Conservation (phyloP, 352 stramenopile species). For the Phytopythium boreale region DNA sequence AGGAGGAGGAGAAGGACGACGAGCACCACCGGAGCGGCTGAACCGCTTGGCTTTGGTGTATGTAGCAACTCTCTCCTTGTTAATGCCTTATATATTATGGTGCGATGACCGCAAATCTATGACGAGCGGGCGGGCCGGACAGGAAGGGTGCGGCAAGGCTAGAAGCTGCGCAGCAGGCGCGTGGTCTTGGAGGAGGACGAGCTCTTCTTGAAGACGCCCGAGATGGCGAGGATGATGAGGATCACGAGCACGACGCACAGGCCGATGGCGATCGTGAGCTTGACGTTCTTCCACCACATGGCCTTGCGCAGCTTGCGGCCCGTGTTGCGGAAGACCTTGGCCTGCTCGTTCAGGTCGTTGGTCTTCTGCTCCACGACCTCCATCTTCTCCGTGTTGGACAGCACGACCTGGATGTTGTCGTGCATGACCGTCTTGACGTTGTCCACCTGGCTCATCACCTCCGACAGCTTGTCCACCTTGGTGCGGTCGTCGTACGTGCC, state of each 20-base stretch:
- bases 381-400: slow-evolving; percentile 89
- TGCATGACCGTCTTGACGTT: slow-evolving; percentile 83
- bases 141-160: background rate
- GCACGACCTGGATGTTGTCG: slow-evolving; percentile 85
- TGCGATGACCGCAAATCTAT: background rate
- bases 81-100: background rate
- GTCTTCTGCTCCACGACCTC: slow-evolving; percentile 86
- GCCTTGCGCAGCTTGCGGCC: slow-evolving; percentile 70
- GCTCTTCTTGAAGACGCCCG: slow-evolving; percentile 76
- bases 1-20: slow-evolving; percentile 6
- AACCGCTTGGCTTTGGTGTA: background rate
- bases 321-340: slow-evolving; percentile 85
- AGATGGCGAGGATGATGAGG: slow-evolving; percentile 68
- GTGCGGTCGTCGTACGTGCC: slow-evolving; percentile 81
- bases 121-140: background rate
- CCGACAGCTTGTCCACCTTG: slow-evolving; percentile 85
- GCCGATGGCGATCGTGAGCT: slow-evolving; percentile 63
- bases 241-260: slow-evolving; percentile 67
- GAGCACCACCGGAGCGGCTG: background rate
- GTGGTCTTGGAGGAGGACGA: slow-evolving; percentile 21
- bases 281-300: slow-evolving; percentile 89
- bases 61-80: background rate
- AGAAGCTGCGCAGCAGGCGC: slow-evolving; percentile 3
- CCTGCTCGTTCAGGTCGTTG: slow-evolving; percentile 84
- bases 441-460: slow-evolving; percentile 82